Percentiles rank a stretch among this genome's conserved stretches.
These are phyloP conservation scores for Plasmodium reichenowi DNA, from an alignment of 169 alveolate species.

Conservation along the genomic window DNA sequence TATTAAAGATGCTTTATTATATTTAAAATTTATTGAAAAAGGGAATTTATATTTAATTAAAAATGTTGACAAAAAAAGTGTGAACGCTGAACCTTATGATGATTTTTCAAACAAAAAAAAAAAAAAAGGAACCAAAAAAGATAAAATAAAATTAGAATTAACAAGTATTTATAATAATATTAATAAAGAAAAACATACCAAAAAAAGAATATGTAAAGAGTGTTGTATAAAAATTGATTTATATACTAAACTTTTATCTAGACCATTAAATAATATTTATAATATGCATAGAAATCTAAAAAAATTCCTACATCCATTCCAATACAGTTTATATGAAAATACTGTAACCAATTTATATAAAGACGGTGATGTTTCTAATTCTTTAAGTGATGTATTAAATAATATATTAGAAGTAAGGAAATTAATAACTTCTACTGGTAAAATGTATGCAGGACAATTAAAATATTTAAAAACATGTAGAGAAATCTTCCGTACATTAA, in stretches of 20 bases:
- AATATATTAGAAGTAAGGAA: constrained; percentile 47
- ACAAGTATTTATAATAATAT: constrained; percentile 68
- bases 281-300: constrained; percentile 59
- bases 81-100: constrained; percentile 64
- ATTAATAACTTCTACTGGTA: constrained; percentile 63
- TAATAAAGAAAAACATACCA: constrained; percentile 73
- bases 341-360: constrained; percentile 49
- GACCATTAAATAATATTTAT: constrained; percentile 61
- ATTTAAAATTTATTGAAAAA: constrained; percentile 70
- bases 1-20: constrained; percentile 65
- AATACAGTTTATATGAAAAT: constrained; percentile 69
- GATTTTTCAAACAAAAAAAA: constrained; percentile 42
- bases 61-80: constrained; percentile 38
- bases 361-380: constrained; percentile 56
- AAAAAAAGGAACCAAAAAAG: constrained; percentile 70
- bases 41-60: constrained; percentile 70
- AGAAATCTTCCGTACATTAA: constrained; percentile 45
- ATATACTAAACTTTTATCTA: constrained; percentile 56
- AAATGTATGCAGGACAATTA: constrained; percentile 70
- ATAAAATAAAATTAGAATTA: constrained; percentile 48
- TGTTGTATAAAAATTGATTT: constrained; percentile 67
- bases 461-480: constrained; percentile 70
- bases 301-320: constrained; percentile 65
- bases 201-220: constrained; percentile 75
- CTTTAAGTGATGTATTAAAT: constrained; percentile 47